Evolutionary conservation across 2,329 filamentous ascomycete species (phyloP), one percentile per base, ranked within the genome.

Genomic region (Dactylellina parvicollis): DNA sequence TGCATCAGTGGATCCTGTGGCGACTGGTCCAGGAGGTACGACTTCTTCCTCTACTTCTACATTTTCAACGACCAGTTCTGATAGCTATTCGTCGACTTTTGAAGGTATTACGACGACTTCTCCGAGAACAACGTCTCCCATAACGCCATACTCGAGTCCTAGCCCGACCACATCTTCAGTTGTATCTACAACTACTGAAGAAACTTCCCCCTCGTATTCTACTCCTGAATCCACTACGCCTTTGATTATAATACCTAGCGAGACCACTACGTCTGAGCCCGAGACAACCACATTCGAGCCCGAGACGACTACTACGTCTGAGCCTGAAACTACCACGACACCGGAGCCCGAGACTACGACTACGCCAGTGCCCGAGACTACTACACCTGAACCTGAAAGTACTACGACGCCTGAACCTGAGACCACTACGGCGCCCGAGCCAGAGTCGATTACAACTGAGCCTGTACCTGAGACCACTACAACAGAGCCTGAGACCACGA

Each of bases 341-440:
- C 14, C 42, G 4, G 14, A 16, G 5, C 4, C 38, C 1, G 34
- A 36, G n/a, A 28, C 52, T 20, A 56, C 49, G 14, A 50, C 22
- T 22, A 42, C 52, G 16, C 24, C 54, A 10, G 28, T 30, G 16
- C 34, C 46, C 26, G 20, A 22, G 12, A 28, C 42, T 34, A 44
- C 34, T n/a, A 32, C 50, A 16, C 34, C 55, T 22, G 32, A 34
- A 56, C n/a, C n/a, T n/a, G n/a, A n/a, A n/a, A n/a, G n/a, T n/a
- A n/a, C n/a, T n/a, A 8, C 47, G 7, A 22, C 55, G 26, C 16
- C 36, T 32, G 28, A 40, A 16, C 38, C 49, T 14, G 12, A 47
- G 14, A 26, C 20, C n/a, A 56, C 49, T 12, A 36, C 49, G n/a
- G 42, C 36, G 14, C 38, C 36, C n/a, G n/a, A n/a, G n/a, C n/a